Evolutionary conservation across 805 yeast species (phyloP).

Genomic region (Danielia reshetovae): DNA sequence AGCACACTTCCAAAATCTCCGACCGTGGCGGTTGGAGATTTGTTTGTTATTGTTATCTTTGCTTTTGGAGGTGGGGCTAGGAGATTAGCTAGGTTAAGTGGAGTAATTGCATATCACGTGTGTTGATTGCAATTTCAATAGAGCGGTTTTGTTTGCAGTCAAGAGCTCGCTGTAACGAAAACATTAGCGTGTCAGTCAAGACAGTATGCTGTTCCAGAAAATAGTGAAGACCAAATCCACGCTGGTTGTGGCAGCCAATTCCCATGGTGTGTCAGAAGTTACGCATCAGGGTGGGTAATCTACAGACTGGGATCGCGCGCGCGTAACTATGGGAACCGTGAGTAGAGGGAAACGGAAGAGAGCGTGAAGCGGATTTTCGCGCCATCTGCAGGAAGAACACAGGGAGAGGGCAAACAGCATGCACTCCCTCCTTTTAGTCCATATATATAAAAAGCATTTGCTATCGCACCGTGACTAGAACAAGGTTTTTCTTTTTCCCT

Average conservation of each 20-base stretch:
- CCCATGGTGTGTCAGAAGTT: too few relatives aligned
- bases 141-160: too few relatives aligned
- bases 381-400: constrained; percentile 9
- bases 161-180: too few relatives aligned
- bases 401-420: constrained; percentile 4
- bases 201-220: too few relatives aligned
- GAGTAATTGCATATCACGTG: too few relatives aligned
- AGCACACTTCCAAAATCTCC: constrained; percentile 7
- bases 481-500: constrained; percentile 1
- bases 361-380: constrained; percentile 5
- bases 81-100: too few relatives aligned
- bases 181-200: too few relatives aligned
- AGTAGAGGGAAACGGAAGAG: constrained; percentile 13
- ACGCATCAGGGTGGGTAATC: constrained; percentile 8
- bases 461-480: constrained; percentile 9
- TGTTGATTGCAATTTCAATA: too few relatives aligned
- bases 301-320: constrained; percentile 6
- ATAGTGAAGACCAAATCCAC: too few relatives aligned
- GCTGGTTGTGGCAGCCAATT: too few relatives aligned
- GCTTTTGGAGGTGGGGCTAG: too few relatives aligned
- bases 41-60: not conserved
- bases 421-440: constrained; percentile 5
- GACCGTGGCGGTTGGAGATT: too few relatives aligned
- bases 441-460: constrained; percentile 7
- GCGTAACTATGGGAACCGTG: constrained; percentile 13